A percentile compares a stretch with the other conserved stretches of the same genome.
These are phyloP conservation scores for Silene uniflora DNA, from an alignment of 148 eudicot species.

Conservation along the genomic window DNA sequence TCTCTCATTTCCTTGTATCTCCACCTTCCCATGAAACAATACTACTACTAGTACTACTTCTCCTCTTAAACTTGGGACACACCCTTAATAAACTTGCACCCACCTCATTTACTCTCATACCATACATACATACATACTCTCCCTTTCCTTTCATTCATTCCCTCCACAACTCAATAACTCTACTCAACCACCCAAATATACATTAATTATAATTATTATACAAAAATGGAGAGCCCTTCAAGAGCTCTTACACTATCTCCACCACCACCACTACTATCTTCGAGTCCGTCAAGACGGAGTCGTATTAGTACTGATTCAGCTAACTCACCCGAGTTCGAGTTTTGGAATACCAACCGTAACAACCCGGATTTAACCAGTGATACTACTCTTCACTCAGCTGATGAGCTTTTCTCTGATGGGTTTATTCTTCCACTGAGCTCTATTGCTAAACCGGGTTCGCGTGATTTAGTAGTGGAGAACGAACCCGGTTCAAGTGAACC, in stretches of 20 bases:
- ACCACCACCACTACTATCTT: neutral
- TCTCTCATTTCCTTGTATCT: too few relatives aligned
- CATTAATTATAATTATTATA: too few relatives aligned
- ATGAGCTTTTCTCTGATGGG: conserved; percentile 79
- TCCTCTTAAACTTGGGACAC: too few relatives aligned
- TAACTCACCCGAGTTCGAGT: conserved; percentile 80
- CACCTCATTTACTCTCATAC: too few relatives aligned
- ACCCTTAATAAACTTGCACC: too few relatives aligned
- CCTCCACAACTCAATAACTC: too few relatives aligned
- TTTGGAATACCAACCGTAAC: conserved; percentile 42
- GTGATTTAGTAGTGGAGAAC: neutral
- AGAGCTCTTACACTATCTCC: conserved; percentile 1
- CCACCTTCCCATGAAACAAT: too few relatives aligned
- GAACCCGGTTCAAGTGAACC: conserved; percentile 7
- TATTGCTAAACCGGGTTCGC: conserved; percentile 29
- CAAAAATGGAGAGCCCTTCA: conserved; percentile 23
- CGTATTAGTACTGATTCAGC: neutral
- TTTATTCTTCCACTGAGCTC: conserved; percentile 66
- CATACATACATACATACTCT: too few relatives aligned
- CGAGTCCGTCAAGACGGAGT: neutral
- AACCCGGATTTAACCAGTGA: conserved; percentile 33
- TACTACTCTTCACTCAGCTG: conserved; percentile 72
- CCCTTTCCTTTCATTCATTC: too few relatives aligned
- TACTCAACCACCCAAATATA: too few relatives aligned
- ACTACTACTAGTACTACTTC: too few relatives aligned